Evolutionary conservation across 805 yeast species (phyloP), one percentile per base, ranked within the genome.

Genomic region (Zygosaccharomyces lentus): DNA sequence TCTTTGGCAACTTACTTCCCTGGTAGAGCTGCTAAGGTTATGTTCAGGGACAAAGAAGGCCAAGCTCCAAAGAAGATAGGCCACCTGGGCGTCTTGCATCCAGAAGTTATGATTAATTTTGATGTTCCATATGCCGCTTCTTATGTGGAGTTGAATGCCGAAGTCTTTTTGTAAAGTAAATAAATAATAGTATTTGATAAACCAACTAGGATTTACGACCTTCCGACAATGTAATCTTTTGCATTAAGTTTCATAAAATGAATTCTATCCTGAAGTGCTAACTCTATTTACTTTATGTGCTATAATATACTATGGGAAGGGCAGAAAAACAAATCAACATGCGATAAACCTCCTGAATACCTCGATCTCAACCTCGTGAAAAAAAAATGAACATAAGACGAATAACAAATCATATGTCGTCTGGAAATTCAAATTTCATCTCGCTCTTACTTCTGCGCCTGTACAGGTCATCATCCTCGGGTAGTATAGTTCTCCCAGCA

Each of bases 71-170:
- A 74, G 57, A 75, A 70, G 46, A 76, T 90, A 59, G 99, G 99
- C 54, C 72, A 81, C 38, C 74, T 93, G 56, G 99, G 99, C 68
- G 96, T 89, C 48, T 75, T 93, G 58, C 99, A 93, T 67, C 99
- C 99, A 29, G 88, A 84, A 63, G 99, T 93, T 43, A 75, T 91
- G 75, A 76, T 76, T 51, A 72, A 77, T 61, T 93, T 90, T 62
- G 97, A 89, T 55, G 79, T 93, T 52, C 96, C 97, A 43, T 87
- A 83, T 60, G 96, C 96, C 57, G 95, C 90, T 47, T 84, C 96
- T 26, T 76, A 84, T 47, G 91, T 90, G 50, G 99, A 93, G 73
- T 75, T 93, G 51, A 84, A 91, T 62, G 81, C 93, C 44, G 93
- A 89, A 71, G 84, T 81, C 46, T 91, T 91, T 74, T 77, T 89